Base-by-base conservation (phyloP, 163 green algal genomes). In the Trebouxia gelatinosa region DNA sequence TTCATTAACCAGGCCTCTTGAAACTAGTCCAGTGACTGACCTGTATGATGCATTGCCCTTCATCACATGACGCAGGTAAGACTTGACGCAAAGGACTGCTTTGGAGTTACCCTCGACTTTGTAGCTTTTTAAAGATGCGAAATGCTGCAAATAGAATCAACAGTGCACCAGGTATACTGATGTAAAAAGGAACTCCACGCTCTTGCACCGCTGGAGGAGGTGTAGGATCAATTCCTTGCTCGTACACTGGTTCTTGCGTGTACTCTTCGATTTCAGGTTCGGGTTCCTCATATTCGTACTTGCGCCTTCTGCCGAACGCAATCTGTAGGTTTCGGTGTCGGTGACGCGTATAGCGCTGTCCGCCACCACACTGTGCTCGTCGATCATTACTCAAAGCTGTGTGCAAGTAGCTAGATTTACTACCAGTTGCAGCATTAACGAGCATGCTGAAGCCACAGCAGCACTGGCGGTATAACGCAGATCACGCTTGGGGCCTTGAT, bases 1-100 rank as follows among this genome's bases (percentile, higher is more conserved):
- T 31, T 81, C 75, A 17, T 72, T 28, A 9, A 85, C 46, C 6
- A 82, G 59, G 11, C 80, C 80, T 74, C 80, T 65, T 23, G 35
- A 62, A 26, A 80, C 58, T 26, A 81, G 34, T 6, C 37, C 58
- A 16, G 40, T 61, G 40, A 85, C 26, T 0, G 80, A 85, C 67
- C 80, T 85, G 75, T 48, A 40, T 5, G n/a, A 50, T 26, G 17
- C 62, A 72, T 31, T 50, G 3, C 4, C 21, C 32, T 43, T 50
- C 23, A 29, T 3, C 21, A 21, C 16, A 46, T 46, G 31, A 16
- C 34, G 28, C 62, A 50, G 2, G 17, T 72, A 31, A 50, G 31
- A 6, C 32, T 1, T 19, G 35, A 3, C 34, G 1, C n/a, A 50
- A 68, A 2, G 28, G 26, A 46, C 62, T 3, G 2, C 4, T 13